Conservation (phyloP, 1,284 basidiomycete genomes). For the Abortiporus biennis region DNA sequence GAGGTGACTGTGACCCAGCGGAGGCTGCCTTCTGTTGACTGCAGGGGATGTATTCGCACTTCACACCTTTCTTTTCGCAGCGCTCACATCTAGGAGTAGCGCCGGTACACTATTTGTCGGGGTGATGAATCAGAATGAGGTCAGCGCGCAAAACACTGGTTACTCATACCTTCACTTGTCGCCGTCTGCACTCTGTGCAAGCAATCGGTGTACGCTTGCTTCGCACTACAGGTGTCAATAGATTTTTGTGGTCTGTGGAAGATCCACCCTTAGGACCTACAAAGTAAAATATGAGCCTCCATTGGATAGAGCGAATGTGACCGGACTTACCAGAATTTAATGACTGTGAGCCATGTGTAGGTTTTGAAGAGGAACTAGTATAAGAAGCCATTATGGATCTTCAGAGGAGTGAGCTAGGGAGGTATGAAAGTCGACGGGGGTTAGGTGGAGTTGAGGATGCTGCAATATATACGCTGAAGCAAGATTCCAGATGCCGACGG, state of each 20-base stretch:
- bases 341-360: too few relatives aligned
- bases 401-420: too few relatives aligned
- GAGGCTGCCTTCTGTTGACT: constrained; percentile 21
- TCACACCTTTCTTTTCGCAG: constrained; percentile 26
- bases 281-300: too few relatives aligned
- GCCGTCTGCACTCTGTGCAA: constrained; percentile 43
- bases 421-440: too few relatives aligned
- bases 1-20: constrained; percentile 16
- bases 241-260: constrained; percentile 12
- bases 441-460: too few relatives aligned
- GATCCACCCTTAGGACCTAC: too few relatives aligned
- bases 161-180: constrained; percentile 44
- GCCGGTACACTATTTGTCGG: constrained; percentile 22
- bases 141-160: background rate
- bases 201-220: constrained; percentile 43
- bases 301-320: background rate
- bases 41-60: constrained; percentile 27
- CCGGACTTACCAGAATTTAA: constrained; percentile 1
- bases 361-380: too few relatives aligned
- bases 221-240: constrained; percentile 23
- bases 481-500: too few relatives aligned
- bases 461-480: too few relatives aligned
- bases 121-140: constrained; percentile 1
- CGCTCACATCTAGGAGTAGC: constrained; percentile 25
- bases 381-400: too few relatives aligned